These are phyloP conservation scores for Aotearoamyces nothofagi DNA, from an alignment of 2,329 filamentous ascomycete genomes.

Conservation along the genomic window DNA sequence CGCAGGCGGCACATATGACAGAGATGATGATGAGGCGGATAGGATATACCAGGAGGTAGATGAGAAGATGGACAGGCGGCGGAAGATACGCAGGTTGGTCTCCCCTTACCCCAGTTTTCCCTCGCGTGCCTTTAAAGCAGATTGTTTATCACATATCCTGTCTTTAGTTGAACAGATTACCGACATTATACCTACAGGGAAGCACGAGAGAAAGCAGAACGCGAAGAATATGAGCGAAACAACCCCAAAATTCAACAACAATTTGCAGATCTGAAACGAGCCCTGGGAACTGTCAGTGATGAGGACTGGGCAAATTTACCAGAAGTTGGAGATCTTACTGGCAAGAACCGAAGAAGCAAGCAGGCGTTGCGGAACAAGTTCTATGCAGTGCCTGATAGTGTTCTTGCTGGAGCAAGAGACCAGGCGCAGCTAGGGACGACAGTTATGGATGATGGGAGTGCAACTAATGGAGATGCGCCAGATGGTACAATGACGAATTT, in stretches of 20 bases:
- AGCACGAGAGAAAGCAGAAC: slow-evolving; percentile 81
- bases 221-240: slow-evolving; percentile 88
- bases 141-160: slow-evolving; percentile 52
- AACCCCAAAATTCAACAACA: slow-evolving; percentile 98
- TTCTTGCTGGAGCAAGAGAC: slow-evolving; percentile 74
- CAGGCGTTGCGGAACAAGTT: slow-evolving; percentile 73
- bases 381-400: slow-evolving; percentile 94
- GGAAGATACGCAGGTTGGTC: slow-evolving; percentile 76
- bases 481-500: slow-evolving; percentile 97
- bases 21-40: slow-evolving; percentile 96
- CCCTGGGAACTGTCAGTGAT: slow-evolving; percentile 73
- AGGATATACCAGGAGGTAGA: slow-evolving; percentile 91
- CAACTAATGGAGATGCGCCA: slow-evolving; percentile 32
- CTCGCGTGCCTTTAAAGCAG: slow-evolving; percentile 24
- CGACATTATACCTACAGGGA: slow-evolving; percentile 68
- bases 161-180: slow-evolving; percentile 59
- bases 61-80: slow-evolving; percentile 86
- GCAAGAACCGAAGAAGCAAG: slow-evolving; percentile 76
- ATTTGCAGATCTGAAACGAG: slow-evolving; percentile 90
- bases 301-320: slow-evolving; percentile 95
- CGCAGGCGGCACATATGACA: slow-evolving; percentile 87
- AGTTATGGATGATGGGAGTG: slow-evolving; percentile 62
- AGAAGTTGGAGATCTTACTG: slow-evolving; percentile 91
- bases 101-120: slow-evolving; percentile 11
- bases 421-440: slow-evolving; percentile 74